Base-by-base conservation (phyloP, 169 alveolate species). In the Eimeria mitis region DNA sequence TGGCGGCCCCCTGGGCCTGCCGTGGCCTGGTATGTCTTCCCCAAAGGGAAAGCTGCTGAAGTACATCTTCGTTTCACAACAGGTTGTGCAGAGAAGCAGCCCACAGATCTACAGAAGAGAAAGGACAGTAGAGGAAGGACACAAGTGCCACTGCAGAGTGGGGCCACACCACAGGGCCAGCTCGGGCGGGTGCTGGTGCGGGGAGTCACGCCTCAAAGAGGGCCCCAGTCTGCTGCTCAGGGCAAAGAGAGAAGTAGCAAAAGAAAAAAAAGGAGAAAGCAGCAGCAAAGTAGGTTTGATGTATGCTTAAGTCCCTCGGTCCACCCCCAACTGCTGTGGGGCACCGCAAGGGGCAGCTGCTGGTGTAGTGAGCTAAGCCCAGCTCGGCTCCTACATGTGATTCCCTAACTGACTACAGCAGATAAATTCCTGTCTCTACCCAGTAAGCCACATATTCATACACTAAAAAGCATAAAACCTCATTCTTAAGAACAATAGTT, bases 1-100 rank as follows among this genome's bases (percentile, higher is more conserved):
- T 54, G 96, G 88, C 95, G 94, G 84, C 65, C 95, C 94, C 54
- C 95, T 65, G 54, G 85, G 78, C 52, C 95, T 89, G 59, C 73
- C 85, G 1, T 76, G 92, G 56, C 94, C 91, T 37, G 89, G 94
- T 63, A 79, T 61, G 89, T 79, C 95, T 42, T 79, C 97, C 91
- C 94, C 97, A 81, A 83, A 95, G 81, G 97, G 97, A 87, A 95
- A 95, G 91, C 97, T 54, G 94, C 95, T 75, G 94, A 95, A 95
- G 89, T 54, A 95, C 97, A 95, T 95, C 85, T 75, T 95, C 44
- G 78, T 63, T 42, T 40, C 61, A 2, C 16, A 87, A 63, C 42
- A 31, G 73, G 79, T 37, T n/a, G 65, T 49, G 31, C 47, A 28
- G 65, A 31, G 73, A 40, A 37, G 92, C 79, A 31, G 92, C 73